Evolutionary conservation across 345 rosid genomes (phyloP), one percentile per base, ranked within the genome.

Genomic region (Psidium guajava): DNA sequence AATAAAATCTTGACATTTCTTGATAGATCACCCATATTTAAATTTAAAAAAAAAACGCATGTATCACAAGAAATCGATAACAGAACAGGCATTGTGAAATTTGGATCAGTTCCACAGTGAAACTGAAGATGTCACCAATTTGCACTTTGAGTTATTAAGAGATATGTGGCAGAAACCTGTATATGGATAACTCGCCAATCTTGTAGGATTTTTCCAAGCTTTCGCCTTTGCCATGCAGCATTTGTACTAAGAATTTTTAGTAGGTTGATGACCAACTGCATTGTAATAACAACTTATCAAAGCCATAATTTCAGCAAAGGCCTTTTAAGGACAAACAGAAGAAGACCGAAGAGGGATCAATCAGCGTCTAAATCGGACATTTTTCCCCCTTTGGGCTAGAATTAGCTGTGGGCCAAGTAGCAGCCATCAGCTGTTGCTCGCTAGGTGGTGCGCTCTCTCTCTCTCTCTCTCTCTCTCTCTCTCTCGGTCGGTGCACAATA

Each of bases 171-270:
- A 59, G 80, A 86, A 56, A 95, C 99, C 99, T 96, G 99, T 49
- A 94, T 90, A 86, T 87, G 89, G 86, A 95, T 91, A 88, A 93
- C 89, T 84, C 98, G 95, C 99, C 99, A 98, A 89, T 98, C 99
- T 88, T 96, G 97, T 86, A 98, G 90, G 85, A 95, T 90, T 91
- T 98, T 98, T 82, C 99, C 99, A 82, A 98, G 98, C 90, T 96
- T 96, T 83, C 99, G 97, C 91, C 99, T 96, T 91, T 98, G 99
- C 99, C 99, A 98, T 54, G 99, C 95, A 91, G 94, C 88, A 92
- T 98, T 98, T 85, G 99, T 94, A 88, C 98, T 93, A 81, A 98
- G 93, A 88, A 98, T 94, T 91, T 92, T 96, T 86, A 98, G 96
- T 89, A 96, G 92, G 91, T 96, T 98, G 87, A 92, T 90, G 87